Evolutionary conservation across 1,284 basidiomycete genomes (phyloP).

Genomic region (Inonotus hispidus): DNA sequence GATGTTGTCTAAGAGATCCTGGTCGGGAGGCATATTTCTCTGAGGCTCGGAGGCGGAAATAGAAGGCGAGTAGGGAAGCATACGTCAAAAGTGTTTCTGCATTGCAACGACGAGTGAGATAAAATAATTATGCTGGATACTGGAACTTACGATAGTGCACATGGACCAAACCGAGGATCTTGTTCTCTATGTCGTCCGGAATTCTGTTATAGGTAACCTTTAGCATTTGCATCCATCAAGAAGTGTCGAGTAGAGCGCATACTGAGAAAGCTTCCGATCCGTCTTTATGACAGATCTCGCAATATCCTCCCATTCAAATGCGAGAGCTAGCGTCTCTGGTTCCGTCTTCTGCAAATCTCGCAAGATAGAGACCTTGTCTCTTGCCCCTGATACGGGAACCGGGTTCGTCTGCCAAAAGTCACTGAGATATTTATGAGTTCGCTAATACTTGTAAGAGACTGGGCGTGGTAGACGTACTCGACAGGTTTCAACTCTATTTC

Average conservation of each 20-base stretch:
- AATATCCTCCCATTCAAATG: constrained; percentile 72
- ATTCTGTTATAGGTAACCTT: constrained; percentile 34
- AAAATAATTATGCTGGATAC: not conserved
- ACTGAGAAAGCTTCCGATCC: constrained; percentile 54
- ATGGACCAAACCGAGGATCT: constrained; percentile 63
- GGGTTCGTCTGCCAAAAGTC: constrained; percentile 33
- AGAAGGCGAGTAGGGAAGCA: constrained; percentile 87
- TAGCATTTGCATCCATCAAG: not conserved
- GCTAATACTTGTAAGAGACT: not conserved
- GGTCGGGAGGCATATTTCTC: constrained; percentile 59
- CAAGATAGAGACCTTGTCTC: constrained; percentile 60
- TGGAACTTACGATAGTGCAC: constrained; percentile 65
- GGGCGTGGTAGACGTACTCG: constrained; percentile 37
- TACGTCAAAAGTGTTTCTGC: constrained; percentile 87
- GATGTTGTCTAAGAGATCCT: constrained; percentile 64
- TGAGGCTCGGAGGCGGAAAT: constrained; percentile 79
- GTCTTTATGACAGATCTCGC: constrained; percentile 48
- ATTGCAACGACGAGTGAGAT: not conserved
- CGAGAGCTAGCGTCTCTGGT: constrained; percentile 74
- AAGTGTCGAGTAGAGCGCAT: constrained; percentile 24
- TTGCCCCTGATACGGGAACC: constrained; percentile 24
- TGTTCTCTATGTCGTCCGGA: constrained; percentile 39
- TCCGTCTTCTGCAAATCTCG: constrained; percentile 74
- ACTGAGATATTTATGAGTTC: not conserved
- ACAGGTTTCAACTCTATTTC: constrained; percentile 27